Base-by-base conservation (phyloP, 2,329 filamentous ascomycete species). In the Verticillium tricorpus region DNA sequence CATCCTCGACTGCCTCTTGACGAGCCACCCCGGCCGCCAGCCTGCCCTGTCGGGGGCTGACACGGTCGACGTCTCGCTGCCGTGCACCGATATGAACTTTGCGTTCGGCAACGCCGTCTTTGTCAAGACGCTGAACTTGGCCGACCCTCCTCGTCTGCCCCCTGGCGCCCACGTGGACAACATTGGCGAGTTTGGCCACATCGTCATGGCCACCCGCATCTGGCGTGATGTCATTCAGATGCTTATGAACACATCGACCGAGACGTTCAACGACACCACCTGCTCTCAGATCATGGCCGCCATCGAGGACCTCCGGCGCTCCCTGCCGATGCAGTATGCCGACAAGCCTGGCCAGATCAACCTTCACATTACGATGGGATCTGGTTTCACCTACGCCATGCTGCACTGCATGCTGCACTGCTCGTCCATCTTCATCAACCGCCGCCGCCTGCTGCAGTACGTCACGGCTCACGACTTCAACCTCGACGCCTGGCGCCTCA, bases 291-390 rank as follows among this genome's bases (percentile, higher is more conserved):
- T 87, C 5, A 80, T 85, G 66, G 76, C 73, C 28, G 82, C 84
- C 61, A 85, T 87, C 62, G 83, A 86, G 37, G 73, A 75, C 9
- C 80, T 87, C 12, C 81, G 84, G 35, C 77, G 76, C 63, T 80
- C 81, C 1, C 72, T 87, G 55, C 84, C 85, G 1, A 80, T 84
- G 76, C 84, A 86, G 71, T 86, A 85, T 61, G 77, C 84, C 64
- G 85, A 87, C 68, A 86, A 87, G 73, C 81, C 83, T 0, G 82
- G 82, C 45, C 84, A 87, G 72, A 84, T 87, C 69, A 84, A 81
- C 68, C 75, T 86, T 5, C 85, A 87, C 71, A 85, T 87, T 69
- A 86, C 85, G 22, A 87, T 87, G 85, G 85, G 85, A 39, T 86
- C 84, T 55, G 85, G 85, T 61, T 85, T 83, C 67, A 86, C 83